These are phyloP conservation scores for Neoascochyta sp. DNA, from an alignment of 2,329 filamentous ascomycete genomes.

Conservation along the genomic window DNA sequence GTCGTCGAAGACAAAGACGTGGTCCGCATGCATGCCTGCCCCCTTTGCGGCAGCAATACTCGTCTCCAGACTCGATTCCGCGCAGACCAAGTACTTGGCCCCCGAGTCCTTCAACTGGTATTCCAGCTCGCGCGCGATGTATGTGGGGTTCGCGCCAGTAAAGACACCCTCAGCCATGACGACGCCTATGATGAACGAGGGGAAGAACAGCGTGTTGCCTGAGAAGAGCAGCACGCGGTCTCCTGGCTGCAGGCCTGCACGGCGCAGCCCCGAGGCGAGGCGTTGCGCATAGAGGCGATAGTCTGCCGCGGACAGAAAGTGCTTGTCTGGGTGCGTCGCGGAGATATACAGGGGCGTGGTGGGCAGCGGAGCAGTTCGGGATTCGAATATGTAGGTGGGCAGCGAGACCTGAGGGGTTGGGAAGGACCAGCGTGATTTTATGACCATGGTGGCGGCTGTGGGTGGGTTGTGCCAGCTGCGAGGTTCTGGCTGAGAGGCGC, in stretches of 20 bases:
- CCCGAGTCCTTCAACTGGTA: constrained; percentile 72
- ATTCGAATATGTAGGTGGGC: constrained; percentile 50
- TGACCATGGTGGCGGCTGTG: constrained; percentile 43
- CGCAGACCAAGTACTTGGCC: constrained; percentile 64
- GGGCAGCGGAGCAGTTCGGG: constrained; percentile 47
- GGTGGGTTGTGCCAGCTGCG: too few species aligned
- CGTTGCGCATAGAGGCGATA: constrained; percentile 71
- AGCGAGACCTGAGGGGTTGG: constrained; percentile 47
- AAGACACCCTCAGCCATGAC: constrained; percentile 77
- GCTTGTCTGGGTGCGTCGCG: constrained; percentile 62
- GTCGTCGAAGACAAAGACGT: constrained; percentile 65
- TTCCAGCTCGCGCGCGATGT: constrained; percentile 66
- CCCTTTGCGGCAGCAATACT: constrained; percentile 63
- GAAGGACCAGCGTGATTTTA: constrained; percentile 50
- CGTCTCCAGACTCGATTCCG: constrained; percentile 56
- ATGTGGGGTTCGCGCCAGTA: constrained; percentile 68
- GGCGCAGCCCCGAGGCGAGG: constrained; percentile 63
- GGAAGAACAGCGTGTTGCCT: constrained; percentile 70
- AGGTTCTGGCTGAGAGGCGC: too few species aligned
- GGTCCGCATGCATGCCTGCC: constrained; percentile 52
- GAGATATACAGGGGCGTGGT: constrained; percentile 57
- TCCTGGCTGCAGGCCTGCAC: constrained; percentile 59
- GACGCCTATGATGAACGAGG: constrained; percentile 65
- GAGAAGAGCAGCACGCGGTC: constrained; percentile 73
- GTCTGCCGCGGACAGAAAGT: constrained; percentile 60